Evolutionary conservation across 2,329 filamentous ascomycete genomes (phyloP), one percentile per base, ranked within the genome.

Genomic region (Aureobasidium lini): DNA sequence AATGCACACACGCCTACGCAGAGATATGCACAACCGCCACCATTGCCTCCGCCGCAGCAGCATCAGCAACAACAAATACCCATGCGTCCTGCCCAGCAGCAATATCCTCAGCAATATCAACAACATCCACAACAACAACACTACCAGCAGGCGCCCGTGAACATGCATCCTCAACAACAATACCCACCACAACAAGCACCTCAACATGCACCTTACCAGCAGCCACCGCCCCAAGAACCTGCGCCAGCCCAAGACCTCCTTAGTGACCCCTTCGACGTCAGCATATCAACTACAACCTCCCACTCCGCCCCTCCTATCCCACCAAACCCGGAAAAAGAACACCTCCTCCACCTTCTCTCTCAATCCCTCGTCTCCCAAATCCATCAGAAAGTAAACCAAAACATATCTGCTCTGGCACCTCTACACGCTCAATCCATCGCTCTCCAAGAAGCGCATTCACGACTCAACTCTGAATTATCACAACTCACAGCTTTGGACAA

Each of bases 251-350:
- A 70, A 13, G 84, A 88, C 65, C 79, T 88, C 48, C 77, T 88
- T 57, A 82, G 83, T 36, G 84, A 84, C 18, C 81, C 83, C 1
- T 83, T 86, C 59, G 81, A 85, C 61, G 75, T 84, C 6, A 77
- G 82, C 23, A 72, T 85, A 4, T 81, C 82, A 10, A 76, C 76
- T 7, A 29, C 79, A 72, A 29, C 81, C 74, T 52, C 66, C 31
- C 75, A 84, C 7, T 80, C 87, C 6, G 84, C 90, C 0, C 93
- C 94, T 0, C 92, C 93, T 0, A 90, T 96, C 34, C 93, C 94
- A 0, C 92, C 91, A 0, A 99, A 99, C 68, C 94, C 94, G 0
- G 90, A 97, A 73, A 96, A 96, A 71, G 91, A 97, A 72, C 87
- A 88, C 18, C 82, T 97, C 15, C 80, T 96, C 3, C 81, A 82